Base-by-base conservation (phyloP, 257 asterid genomes). In the Solanum tarapatanum region DNA sequence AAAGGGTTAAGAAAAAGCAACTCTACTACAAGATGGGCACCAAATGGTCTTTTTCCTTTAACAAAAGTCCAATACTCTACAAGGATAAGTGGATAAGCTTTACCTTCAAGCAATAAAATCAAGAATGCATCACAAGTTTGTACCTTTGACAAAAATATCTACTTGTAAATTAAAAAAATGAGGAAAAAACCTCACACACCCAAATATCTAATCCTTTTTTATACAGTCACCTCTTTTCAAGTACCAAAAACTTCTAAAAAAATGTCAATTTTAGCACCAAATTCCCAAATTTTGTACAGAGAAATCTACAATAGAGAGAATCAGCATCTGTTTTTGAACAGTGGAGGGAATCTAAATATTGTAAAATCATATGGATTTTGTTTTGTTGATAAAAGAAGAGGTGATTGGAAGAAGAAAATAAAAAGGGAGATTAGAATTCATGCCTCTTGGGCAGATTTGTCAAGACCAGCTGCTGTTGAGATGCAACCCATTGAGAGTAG, bases 251-350 rank as follows among this genome's bases (percentile, higher is more conserved):
- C 17, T 37, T 45, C 36, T 4, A 55, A 86, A 89, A 8, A 8
- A 95, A 33, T 95, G 98, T 93, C 95, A 58, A 87, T 91, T 73
- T 92, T 94, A 87, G 90, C 94, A 36, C 92, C 98, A 86, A 96
- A 92, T 91, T 92, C 96, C 28, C 94, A 91, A 77, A 90, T 94
- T 87, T 70, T 95, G 37, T 93, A 87, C 92, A 90, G 92, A 91
- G 95, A 93, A 89, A 89, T 93, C 89, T 90, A 85, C 11, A 94
- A 87, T 2, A 89, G 83, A 89, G 92, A 90, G 35, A 82, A 87
- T 30, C 91, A 77, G 8, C 93, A 69, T 12, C 91, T 89, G 86
- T 1, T 72, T 8, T 79, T 89, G 87, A 87, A 88, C 88, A 90
- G 89, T 11, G 92, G 91, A 14, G 41, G 90, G 24, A 83, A 90